Base-by-base conservation (phyloP, 305 asterid genomes). In the Solanum hybrid region DNA sequence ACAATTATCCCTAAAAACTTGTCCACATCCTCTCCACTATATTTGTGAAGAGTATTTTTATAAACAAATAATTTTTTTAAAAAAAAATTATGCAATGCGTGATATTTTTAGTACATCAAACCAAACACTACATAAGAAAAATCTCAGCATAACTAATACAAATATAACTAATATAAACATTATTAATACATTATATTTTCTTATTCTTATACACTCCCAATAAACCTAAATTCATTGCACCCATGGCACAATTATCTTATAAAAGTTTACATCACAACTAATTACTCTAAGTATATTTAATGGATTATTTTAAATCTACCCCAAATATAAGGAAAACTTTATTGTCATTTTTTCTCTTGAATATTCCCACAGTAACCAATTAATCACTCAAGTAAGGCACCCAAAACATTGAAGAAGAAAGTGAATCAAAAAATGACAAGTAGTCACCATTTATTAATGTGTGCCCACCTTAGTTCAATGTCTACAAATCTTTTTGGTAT, bases 11-110 rank as follows among this genome's bases (percentile, higher is more conserved):
- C 46, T 39, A 40, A 40, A 40, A 40, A 40, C 14, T 46, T 46
- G 8, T 57, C 24, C 24, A 6, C 69, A 1, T 2, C 2, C 69
- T 18, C 10, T 18, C 1, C 69, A 57, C 4, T 18, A 18, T 51
- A 51, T 57, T 57, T 18, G 69, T 18, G 24, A 0, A 18, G 2
- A 0, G 1, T 57, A 18, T 18, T 18, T 57, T 57, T 57, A 1
- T 20, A 57, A 33, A 33, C 35, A 33, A 33, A 33, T 33, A 33
- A 4, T 33, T 31, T 31, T 31, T 33, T 33, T 33, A 33, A 33
- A 33, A 46, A 46, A 46, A 46, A 46, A 46, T 46, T 46, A 46
- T 14, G 22, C 64, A 46, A 5, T 14, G 64, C 64, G 5, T 46
- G 14, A 46, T 46, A 46, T 5, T 46, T 46, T 46, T 46, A 14